Base-by-base conservation (phyloP, 2,329 filamentous ascomycete species). In the Paraphoma chrysanthemicola region DNA sequence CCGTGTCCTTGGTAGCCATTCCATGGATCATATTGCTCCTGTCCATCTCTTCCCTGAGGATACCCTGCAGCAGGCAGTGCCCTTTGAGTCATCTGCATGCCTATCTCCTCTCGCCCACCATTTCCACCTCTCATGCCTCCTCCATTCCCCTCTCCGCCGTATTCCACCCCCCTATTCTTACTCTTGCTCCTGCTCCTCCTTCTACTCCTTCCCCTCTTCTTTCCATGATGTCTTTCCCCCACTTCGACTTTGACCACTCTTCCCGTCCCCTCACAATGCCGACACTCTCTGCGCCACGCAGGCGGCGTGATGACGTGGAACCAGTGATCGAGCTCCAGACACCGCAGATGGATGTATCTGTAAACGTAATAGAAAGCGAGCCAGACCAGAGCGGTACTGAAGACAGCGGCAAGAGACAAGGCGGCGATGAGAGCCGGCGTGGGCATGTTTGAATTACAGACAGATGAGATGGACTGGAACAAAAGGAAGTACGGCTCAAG, bases 341-440 rank as follows among this genome's bases (percentile, higher is more conserved):
- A 69, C 38, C 54, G 36, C 4, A 41, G 47, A 17, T 66, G 56
- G 9, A 72, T 59, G 30, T 56, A 71, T 23, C 54, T 49, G 7
- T 64, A 57, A 0, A 65, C 23, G 23, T 53, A 64, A 56, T 64
- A 70, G 1, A 71, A 33, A 1, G 44, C 51, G 4, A 66, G 49
- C 48, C 60, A 70, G 1, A 72, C 51, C 6, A 71, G 30, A 3
- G 51, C 50, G 0, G 63, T 43, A 12, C 70, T 69, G 47, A 70
- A 70, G 17, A 69, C 28, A 5, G 53, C 57, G 8, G 68, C 63
- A 29, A 67, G 59, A 2, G 63, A 46, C 0, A 71, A 52, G 8
- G 69, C 64, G 17, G 62, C 44, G 29, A 66, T 63, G 7, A 68
- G 52, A 6, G 56, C 62, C 0, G 60, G 57, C 9, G 48, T 62